Evolutionary conservation across 2,329 filamentous ascomycete species (phyloP).

Genomic region (Monosporascus sp.): DNA sequence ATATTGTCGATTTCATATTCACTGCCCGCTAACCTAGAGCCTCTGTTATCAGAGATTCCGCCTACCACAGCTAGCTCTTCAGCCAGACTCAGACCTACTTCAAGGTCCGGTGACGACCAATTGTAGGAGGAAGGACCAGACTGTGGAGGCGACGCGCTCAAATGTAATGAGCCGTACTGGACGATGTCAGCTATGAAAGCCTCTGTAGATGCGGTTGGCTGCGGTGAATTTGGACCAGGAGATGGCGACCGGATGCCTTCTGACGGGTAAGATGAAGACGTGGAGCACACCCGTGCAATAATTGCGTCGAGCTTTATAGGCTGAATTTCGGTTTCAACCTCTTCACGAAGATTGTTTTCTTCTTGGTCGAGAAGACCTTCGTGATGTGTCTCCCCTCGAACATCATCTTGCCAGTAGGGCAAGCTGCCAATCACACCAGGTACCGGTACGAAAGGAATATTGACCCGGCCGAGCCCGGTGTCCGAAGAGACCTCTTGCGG

Average conservation of each 20-base stretch:
- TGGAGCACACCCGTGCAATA: slow-evolving; percentile 5
- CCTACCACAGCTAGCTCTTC: slow-evolving; percentile 10
- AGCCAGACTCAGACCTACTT: slow-evolving; percentile 6
- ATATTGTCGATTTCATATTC: not conserved
- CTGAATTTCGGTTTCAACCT: not conserved
- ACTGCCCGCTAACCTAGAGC: slow-evolving; percentile 7
- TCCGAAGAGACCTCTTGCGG: not conserved
- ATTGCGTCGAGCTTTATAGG: not conserved
- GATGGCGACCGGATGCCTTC: slow-evolving; percentile 14
- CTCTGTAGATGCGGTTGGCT: slow-evolving; percentile 7
- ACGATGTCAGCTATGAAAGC: slow-evolving; percentile 10
- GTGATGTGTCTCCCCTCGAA: not conserved
- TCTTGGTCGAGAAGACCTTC: not conserved
- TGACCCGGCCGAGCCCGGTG: not conserved
- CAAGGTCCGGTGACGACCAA: not conserved
- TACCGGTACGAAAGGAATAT: not conserved
- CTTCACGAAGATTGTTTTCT: not conserved
- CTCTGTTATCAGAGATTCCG: slow-evolving; percentile 6
- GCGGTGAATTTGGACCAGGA: slow-evolving; percentile 6
- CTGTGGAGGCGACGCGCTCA: not conserved
- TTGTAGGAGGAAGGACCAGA: slow-evolving; percentile 2
- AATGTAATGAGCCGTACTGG: slow-evolving; percentile 6
- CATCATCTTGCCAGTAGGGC: not conserved
- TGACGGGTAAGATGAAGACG: slow-evolving; percentile 16
- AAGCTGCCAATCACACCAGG: not conserved